Conservation (phyloP, 768 basidiomycete species). For the Peribolospora baueri region DNA sequence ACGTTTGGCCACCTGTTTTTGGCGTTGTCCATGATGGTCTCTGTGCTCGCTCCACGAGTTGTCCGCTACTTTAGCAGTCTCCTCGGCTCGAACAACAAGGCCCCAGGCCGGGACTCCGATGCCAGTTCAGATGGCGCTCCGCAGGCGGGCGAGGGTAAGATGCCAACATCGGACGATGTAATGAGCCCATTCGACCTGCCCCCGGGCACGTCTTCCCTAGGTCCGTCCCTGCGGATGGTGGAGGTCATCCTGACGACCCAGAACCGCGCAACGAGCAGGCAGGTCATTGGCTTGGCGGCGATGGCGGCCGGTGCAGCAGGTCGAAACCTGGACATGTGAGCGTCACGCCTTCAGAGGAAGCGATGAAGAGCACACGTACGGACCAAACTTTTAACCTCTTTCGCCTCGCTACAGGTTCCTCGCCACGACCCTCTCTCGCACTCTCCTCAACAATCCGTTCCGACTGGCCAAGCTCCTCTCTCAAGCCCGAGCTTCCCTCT, state of each 20-base stretch:
- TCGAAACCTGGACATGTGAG: too few species aligned
- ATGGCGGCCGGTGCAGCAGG: too few species aligned
- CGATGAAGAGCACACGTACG: constrained; percentile 29
- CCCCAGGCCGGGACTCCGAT: too few species aligned
- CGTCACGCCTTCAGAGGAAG: constrained; percentile 17
- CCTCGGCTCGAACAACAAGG: constrained; percentile 19
- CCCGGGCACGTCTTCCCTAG: too few species aligned
- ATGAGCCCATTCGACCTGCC: too few species aligned
- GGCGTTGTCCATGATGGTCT: background rate
- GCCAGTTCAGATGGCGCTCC: too few species aligned
- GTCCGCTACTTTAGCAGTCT: constrained; percentile 11
- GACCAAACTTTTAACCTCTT: constrained; percentile 28
- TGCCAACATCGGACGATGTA: too few species aligned
- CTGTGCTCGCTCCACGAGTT: background rate
- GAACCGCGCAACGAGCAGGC: too few species aligned
- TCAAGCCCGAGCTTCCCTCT: constrained; percentile 42
- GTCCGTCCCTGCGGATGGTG: too few species aligned
- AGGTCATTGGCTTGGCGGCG: too few species aligned
- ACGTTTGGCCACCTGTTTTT: background rate
- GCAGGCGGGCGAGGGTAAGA: too few species aligned
- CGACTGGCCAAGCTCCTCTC: constrained; percentile 33
- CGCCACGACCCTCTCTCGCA: constrained; percentile 35
- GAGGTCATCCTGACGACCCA: too few species aligned
- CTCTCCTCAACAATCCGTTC: constrained; percentile 29
- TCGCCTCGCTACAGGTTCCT: constrained; percentile 39